Conservation (phyloP, 2,329 filamentous ascomycete genomes). For the Penicillium sp. region DNA sequence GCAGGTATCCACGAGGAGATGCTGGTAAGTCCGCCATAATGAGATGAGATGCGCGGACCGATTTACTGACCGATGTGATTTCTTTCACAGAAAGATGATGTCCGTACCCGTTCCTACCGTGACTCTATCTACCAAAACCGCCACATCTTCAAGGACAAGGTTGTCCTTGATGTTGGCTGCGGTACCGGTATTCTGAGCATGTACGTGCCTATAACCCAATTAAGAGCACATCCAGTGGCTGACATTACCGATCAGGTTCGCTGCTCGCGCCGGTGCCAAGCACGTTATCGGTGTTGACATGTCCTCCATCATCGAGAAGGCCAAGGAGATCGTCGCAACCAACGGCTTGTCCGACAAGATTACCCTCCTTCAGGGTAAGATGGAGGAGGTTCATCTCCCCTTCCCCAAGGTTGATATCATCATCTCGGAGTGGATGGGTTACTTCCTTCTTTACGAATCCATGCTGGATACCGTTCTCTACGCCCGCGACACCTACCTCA, state of each 20-base stretch:
- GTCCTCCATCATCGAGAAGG: slow-evolving; percentile 99
- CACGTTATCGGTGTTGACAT: slow-evolving; percentile 99
- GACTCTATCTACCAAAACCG: slow-evolving; percentile 96
- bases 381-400: slow-evolving; percentile 95
- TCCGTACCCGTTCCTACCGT: slow-evolving; percentile 94
- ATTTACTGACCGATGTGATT: slow-evolving; percentile 1
- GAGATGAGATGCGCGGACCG: slow-evolving; percentile 1
- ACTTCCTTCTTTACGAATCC: slow-evolving; percentile 97
- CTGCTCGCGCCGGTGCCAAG: slow-evolving; percentile 91
- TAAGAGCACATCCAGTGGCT: background rate
- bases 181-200: slow-evolving; percentile 98
- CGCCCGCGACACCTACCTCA: slow-evolving; percentile 87
- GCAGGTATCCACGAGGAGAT: slow-evolving; percentile 95
- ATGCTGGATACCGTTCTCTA: slow-evolving; percentile 99
- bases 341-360: slow-evolving; percentile 97
- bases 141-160: slow-evolving; percentile 87
- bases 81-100: slow-evolving; percentile 82
- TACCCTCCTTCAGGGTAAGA: slow-evolving; percentile 96
- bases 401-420: slow-evolving; percentile 98
- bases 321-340: slow-evolving; percentile 84
- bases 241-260: slow-evolving; percentile 66
- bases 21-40: slow-evolving; percentile 65
- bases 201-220: slow-evolving; percentile 49
- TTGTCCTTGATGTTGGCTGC: slow-evolving; percentile 95
- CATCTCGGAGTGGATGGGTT: slow-evolving; percentile 99